These are phyloP conservation scores for Eimeria falciformis DNA, from an alignment of 169 alveolate species.

Conservation along the genomic window DNA sequence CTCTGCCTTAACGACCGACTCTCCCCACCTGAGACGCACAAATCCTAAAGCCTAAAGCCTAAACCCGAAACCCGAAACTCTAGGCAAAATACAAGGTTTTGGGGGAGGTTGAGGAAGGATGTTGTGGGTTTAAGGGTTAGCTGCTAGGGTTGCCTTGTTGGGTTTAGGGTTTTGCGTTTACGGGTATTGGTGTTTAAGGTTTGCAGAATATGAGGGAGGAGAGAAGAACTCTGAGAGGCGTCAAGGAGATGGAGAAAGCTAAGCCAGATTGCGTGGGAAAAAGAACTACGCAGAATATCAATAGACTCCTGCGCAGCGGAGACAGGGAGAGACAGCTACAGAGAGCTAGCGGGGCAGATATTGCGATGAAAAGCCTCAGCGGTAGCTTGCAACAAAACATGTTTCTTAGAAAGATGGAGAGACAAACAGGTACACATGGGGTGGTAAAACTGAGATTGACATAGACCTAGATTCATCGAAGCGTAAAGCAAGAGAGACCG, in stretches of 20 bases:
- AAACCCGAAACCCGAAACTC: neutral
- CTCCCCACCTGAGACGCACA: conserved; percentile 29
- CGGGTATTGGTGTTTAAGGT: neutral
- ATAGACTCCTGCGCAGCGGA: conserved; percentile 18
- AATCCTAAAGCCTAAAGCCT: neutral
- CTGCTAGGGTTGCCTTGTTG: conserved; percentile 12
- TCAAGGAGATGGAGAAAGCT: conserved; percentile 29
- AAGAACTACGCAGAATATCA: neutral
- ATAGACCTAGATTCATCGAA: no score
- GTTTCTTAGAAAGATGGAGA: neutral
- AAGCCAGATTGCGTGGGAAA: neutral
- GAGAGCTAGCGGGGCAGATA: neutral
- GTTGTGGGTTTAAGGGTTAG: neutral
- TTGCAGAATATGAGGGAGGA: conserved; percentile 37
- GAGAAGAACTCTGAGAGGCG: conserved; percentile 8
- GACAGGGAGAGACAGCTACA: neutral
- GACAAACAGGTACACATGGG: no score
- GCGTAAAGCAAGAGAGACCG: no score
- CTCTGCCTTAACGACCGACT: conserved; percentile 5
- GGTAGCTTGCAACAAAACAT: neutral
- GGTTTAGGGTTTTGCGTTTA: no score
- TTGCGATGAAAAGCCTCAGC: neutral
- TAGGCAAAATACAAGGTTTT: neutral
- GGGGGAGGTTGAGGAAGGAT: neutral
- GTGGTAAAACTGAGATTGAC: no score